These are phyloP conservation scores for Pholiota microspora DNA, from an alignment of 768 basidiomycete species.

Conservation along the genomic window DNA sequence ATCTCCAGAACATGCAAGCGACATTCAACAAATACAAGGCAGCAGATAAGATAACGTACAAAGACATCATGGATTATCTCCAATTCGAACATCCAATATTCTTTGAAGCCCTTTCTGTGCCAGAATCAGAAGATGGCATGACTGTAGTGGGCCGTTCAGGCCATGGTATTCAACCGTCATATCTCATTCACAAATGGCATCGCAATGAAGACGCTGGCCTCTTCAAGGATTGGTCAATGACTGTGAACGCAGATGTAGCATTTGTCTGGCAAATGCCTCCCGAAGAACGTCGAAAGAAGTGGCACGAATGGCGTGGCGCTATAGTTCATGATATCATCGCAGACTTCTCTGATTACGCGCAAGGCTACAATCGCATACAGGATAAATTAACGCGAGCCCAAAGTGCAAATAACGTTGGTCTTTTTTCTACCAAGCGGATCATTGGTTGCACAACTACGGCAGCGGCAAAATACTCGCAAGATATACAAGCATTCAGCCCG, in stretches of 20 bases:
- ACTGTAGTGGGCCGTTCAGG: conserved; percentile 37
- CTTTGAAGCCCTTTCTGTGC: conserved; percentile 48
- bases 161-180: conserved; percentile 28
- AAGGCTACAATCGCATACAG: conserved; percentile 33
- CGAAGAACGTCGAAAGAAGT: conserved; percentile 36
- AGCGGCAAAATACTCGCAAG: conserved; percentile 56
- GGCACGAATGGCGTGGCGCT: conserved; percentile 9
- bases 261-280: conserved; percentile 62
- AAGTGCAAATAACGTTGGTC: conserved; percentile 18
- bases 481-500: conserved; percentile 45
- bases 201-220: conserved; percentile 42
- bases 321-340: conserved; percentile 44
- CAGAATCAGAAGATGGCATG: conserved; percentile 40
- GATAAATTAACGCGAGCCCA: background rate
- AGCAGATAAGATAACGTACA: too few relatives aligned
- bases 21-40: too few relatives aligned
- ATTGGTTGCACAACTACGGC: conserved; percentile 71
- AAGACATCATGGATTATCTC: conserved; percentile 33
- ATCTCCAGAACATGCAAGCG: background rate
- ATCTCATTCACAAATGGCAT: conserved; percentile 49
- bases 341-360: conserved; percentile 9
- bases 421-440: conserved; percentile 48
- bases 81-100: conserved; percentile 47
- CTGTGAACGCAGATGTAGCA: conserved; percentile 52
- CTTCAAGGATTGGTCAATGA: conserved; percentile 4